Conservation (phyloP, 116 monocot species). For the Phalaenopsis hybrid region DNA sequence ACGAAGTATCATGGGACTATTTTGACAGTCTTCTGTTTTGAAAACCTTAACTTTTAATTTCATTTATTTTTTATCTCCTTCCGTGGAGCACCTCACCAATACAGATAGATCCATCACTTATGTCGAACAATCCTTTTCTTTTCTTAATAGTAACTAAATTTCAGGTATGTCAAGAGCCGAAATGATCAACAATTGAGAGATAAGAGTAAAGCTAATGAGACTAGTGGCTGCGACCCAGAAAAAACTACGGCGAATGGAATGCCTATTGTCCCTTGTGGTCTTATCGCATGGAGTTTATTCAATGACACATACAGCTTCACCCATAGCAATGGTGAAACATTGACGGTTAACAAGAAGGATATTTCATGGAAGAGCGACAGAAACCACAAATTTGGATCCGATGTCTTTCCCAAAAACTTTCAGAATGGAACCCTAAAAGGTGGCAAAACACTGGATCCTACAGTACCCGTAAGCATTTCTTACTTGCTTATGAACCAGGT, state of each 20-base stretch:
- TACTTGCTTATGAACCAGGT: neutral
- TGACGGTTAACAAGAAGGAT: constrained; percentile 35
- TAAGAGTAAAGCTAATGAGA: constrained; percentile 34
- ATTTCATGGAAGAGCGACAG: constrained; percentile 61
- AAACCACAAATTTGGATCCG: constrained; percentile 53
- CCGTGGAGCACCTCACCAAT: neutral
- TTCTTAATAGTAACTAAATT: constrained; percentile 1
- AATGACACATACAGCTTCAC: constrained; percentile 41
- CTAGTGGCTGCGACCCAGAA: constrained; percentile 71
- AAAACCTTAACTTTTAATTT: neutral
- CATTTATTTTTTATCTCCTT: neutral
- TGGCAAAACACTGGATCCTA: constrained; percentile 30
- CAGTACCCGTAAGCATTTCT: constrained; percentile 23
- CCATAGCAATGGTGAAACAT: constrained; percentile 11
- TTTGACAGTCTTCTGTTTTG: neutral
- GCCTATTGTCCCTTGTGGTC: constrained; percentile 42
- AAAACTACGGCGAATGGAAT: constrained; percentile 18
- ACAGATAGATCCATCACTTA: neutral
- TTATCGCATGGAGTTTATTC: constrained; percentile 47
- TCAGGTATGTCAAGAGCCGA: constrained; percentile 84
- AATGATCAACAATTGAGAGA: constrained; percentile 64
- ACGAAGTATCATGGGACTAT: neutral
- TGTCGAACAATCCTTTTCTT: neutral
- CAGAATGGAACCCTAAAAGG: constrained; percentile 43
- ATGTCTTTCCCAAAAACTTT: constrained; percentile 45